phyloP scores from a whole-genome alignment of 129 eudicot genomes.

The Tagetes erecta region DNA sequence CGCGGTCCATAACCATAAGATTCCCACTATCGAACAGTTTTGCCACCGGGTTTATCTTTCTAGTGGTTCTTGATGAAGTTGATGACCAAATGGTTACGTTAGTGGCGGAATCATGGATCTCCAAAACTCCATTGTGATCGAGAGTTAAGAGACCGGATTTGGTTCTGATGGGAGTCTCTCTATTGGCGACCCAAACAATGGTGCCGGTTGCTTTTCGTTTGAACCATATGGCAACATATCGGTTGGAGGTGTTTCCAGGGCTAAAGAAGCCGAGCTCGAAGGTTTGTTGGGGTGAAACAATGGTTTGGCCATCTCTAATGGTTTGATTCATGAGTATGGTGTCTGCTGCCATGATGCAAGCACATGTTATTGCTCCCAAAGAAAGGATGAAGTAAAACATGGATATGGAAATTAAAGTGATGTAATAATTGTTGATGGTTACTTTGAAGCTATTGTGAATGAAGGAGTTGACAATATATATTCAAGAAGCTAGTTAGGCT shows the following conservation, averaged over 20 bases:
- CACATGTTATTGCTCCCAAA: not conserved
- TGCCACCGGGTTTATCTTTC: not conserved
- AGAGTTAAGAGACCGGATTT: not conserved
- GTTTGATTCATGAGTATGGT: not conserved
- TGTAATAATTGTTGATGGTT: too few relatives aligned
- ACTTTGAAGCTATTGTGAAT: too few relatives aligned
- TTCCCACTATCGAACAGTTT: not conserved
- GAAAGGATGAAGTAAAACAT: not conserved
- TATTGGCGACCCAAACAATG: not conserved
- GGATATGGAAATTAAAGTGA: not conserved
- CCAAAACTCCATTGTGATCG: not conserved
- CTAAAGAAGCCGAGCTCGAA: not conserved
- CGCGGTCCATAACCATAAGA: not conserved
- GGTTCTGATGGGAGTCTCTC: not conserved
- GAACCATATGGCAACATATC: not conserved
- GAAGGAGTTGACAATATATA: too few relatives aligned
- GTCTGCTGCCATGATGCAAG: not conserved
- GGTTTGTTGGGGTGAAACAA: not conserved
- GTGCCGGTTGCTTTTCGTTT: not conserved
- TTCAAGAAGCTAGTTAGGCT: too few relatives aligned
- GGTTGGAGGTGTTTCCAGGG: not conserved
- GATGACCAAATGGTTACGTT: not conserved
- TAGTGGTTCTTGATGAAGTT: not conserved
- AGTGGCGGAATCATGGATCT: not conserved
- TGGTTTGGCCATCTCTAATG: not conserved